Percentiles rank a stretch among this genome's conserved stretches.
phyloP scores from a whole-genome alignment of 768 basidiomycete species.

The Suillus spraguei region DNA sequence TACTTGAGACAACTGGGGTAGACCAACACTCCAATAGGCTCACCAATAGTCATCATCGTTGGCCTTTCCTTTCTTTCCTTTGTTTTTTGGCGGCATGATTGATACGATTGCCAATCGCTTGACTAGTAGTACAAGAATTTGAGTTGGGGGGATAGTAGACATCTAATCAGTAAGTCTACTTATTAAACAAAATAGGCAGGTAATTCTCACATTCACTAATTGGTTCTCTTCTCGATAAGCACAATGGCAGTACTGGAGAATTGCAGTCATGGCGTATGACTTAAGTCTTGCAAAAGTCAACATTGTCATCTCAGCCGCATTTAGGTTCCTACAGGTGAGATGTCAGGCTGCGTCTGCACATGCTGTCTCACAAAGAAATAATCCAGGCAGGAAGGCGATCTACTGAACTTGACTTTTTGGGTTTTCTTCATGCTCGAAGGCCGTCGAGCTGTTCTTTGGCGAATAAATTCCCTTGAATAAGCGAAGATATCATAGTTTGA shows the following conservation, averaged over 20 bases:
- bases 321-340: conserved; percentile 7
- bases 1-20: conserved; percentile 17
- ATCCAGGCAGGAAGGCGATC: conserved; percentile 35
- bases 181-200: not conserved
- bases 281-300: conserved; percentile 39
- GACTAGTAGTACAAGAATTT: not conserved
- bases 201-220: conserved; percentile 4
- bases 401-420: conserved; percentile 32
- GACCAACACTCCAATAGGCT: conserved; percentile 21
- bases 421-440: conserved; percentile 31
- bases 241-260: too few relatives aligned
- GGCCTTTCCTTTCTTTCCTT: conserved; percentile 89
- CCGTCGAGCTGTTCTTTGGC: conserved; percentile 22
- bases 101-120: conserved; percentile 5
- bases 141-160: not conserved
- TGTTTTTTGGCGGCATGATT: conserved; percentile 59
- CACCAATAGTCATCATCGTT: conserved; percentile 83
- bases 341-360: conserved; percentile 21
- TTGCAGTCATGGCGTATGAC: conserved; percentile 21
- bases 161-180: not conserved
- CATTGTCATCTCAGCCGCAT: not conserved
- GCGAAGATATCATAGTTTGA: conserved; percentile 6
- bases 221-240: too few relatives aligned
- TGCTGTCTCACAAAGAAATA: conserved; percentile 36
- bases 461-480: conserved; percentile 27